Evolutionary conservation across 2,329 filamentous ascomycete genomes (phyloP), one percentile per base, ranked within the genome.

Genomic region (Trichoderma sp.): DNA sequence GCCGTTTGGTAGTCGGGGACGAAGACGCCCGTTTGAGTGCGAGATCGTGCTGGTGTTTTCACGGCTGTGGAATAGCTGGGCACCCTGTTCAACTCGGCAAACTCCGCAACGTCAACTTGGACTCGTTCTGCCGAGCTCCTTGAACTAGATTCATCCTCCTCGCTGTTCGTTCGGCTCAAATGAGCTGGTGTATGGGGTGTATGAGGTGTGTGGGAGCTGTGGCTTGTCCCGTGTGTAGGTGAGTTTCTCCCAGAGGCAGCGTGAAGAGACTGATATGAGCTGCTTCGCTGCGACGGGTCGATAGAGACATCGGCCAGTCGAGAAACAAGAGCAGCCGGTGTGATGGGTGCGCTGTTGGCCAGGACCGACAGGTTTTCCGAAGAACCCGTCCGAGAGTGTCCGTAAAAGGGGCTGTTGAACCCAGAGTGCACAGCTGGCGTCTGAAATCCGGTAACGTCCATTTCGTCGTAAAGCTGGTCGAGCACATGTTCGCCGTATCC

Each of bases 401-500:
- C 87, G 76, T 90, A 90, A 76, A 94, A 91, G 0, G 96, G 96
- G 43, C 94, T 98, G 79, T 89, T 94, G 71, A 93, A 87, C n/a
- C 91, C 91, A 69, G 93, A 91, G 83, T 85, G 88, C 43, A 89
- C 84, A 1, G 87, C 90, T 1, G 93, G 92, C 0, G 92, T 94
- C 82, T 94, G 91, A 79, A 95, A 92, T n/a, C 93, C 93, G 68
- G 87, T 90, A 9, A 89, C 87, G 76, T 97, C 93, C 71, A 98
- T 88, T 73, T 95, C 93, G 75, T 94, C 93, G 82, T 97, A 99
- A 1, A 98, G 86, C 79, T 93, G 91, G 80, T 99, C 96, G 30
- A 98, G 89, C 58, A 93, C 88, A 80, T 98, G 96, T 77, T 95
- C 90, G 73, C 94, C 94, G 77, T 99, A 99, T 51, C 94, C 90